Conservation (phyloP, 306 rosid species). For the Trifolium repens region DNA sequence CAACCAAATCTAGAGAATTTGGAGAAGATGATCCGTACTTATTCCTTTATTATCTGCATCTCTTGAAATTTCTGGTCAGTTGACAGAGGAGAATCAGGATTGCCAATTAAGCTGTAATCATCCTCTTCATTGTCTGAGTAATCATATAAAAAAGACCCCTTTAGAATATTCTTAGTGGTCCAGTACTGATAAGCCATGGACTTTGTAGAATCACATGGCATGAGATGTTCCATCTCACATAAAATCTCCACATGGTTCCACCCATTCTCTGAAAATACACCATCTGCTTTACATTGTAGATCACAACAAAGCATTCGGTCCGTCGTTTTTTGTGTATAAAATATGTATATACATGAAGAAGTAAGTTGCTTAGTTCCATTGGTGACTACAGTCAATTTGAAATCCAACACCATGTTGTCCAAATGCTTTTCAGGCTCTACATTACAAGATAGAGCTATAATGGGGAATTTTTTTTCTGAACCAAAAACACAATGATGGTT, state of each 20-base stretch:
- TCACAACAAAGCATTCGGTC: background rate
- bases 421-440: background rate
- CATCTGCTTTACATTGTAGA: background rate
- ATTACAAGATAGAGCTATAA: background rate
- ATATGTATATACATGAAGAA: conserved; percentile 2
- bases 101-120: background rate
- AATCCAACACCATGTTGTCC: background rate
- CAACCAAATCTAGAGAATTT: too few relatives aligned
- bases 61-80: background rate
- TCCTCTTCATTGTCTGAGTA: background rate
- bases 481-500: background rate
- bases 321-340: too few relatives aligned
- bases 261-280: background rate
- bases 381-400: conserved; percentile 21
- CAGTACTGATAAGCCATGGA: background rate
- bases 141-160: background rate
- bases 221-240: background rate
- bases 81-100: background rate
- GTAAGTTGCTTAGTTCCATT: conserved; percentile 8
- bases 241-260: conserved; percentile 26
- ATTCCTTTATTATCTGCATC: background rate
- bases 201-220: background rate
- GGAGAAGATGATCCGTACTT: too few relatives aligned
- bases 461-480: conserved; percentile 10
- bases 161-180: background rate